phyloP scores from a whole-genome alignment of 345 rosid species.

The Populus euphratica region DNA sequence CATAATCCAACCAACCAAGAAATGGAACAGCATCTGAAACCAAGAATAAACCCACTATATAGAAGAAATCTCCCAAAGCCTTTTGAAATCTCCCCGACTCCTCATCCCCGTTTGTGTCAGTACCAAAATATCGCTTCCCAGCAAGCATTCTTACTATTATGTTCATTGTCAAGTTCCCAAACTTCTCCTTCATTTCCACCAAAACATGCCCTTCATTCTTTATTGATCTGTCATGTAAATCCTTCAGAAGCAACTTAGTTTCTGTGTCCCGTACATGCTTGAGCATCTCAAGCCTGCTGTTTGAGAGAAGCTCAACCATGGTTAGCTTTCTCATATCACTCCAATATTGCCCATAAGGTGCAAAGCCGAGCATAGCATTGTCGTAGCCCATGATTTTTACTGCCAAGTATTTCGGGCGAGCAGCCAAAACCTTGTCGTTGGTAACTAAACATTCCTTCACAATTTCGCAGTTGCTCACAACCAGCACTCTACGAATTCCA shows the following conservation, averaged over 20 bases:
- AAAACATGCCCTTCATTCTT: constrained; percentile 17
- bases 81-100: constrained; percentile 19
- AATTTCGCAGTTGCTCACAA: constrained; percentile 28
- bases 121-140: constrained; percentile 18
- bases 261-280: constrained; percentile 30
- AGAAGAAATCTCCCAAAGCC: constrained; percentile 23
- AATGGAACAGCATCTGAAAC: constrained; percentile 30
- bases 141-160: constrained; percentile 30
- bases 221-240: constrained; percentile 12
- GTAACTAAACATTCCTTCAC: constrained; percentile 35
- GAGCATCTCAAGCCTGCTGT: constrained; percentile 27
- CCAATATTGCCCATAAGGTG: constrained; percentile 39
- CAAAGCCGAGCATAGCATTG: constrained; percentile 23
- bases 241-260: constrained; percentile 16
- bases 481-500: constrained; percentile 18
- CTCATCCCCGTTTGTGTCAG: background rate
- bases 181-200: constrained; percentile 27
- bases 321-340: constrained; percentile 32
- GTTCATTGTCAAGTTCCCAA: constrained; percentile 24
- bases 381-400: constrained; percentile 32
- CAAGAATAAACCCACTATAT: constrained; percentile 15
- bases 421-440: constrained; percentile 25
- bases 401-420: constrained; percentile 22
- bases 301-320: constrained; percentile 29
- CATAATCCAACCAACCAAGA: constrained; percentile 34